Conservation (phyloP, 768 basidiomycete species). For the Mycena polygramma region DNA sequence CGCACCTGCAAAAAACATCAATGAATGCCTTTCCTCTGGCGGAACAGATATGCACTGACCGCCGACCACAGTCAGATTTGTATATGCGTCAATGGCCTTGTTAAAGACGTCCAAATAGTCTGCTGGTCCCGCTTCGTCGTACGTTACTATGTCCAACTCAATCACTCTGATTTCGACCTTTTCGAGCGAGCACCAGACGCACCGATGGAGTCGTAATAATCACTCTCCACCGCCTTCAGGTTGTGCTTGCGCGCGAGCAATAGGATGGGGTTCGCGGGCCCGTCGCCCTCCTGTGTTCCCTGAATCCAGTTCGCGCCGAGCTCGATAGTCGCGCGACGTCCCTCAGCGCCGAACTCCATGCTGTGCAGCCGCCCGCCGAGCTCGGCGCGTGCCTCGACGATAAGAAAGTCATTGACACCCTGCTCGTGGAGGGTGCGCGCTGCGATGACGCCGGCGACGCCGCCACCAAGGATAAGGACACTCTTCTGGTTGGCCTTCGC, state of each 20-base stretch:
- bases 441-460: constrained; percentile 74
- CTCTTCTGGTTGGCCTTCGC: constrained; percentile 2
- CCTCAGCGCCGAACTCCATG: constrained; percentile 54
- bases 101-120: constrained; percentile 64
- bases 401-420: constrained; percentile 69
- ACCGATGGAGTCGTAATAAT: constrained; percentile 61
- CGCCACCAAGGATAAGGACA: constrained; percentile 75
- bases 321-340: constrained; percentile 60
- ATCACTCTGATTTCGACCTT: neutral
- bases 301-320: constrained; percentile 75
- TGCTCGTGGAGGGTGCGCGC: constrained; percentile 69
- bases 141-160: constrained; percentile 48
- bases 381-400: constrained; percentile 70
- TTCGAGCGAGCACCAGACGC: constrained; percentile 46
- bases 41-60: constrained; percentile 48
- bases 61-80: constrained; percentile 56
- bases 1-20: constrained; percentile 47
- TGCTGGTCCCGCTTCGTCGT: constrained; percentile 62
- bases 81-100: constrained; percentile 55
- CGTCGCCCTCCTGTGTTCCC: constrained; percentile 59
- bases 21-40: too few species aligned
- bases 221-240: constrained; percentile 59
- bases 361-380: constrained; percentile 74
- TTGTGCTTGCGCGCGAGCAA: constrained; percentile 68
- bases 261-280: constrained; percentile 72